phyloP scores from a whole-genome alignment of 805 yeast species.

The Teunomyces stri region DNA sequence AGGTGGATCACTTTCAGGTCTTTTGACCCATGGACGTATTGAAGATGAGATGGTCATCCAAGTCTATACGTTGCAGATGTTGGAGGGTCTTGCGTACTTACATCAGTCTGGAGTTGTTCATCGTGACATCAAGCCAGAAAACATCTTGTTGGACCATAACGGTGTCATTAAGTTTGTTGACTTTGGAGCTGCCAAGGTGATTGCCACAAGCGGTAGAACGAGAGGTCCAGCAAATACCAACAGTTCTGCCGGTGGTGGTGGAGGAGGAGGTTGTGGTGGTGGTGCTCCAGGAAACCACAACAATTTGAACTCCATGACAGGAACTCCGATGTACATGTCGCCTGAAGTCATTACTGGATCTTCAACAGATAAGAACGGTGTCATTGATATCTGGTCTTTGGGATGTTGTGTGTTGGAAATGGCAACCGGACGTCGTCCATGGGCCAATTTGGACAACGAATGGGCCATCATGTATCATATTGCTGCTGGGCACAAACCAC shows the following conservation, averaged over 20 bases:
- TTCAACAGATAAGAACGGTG: constrained; percentile 56
- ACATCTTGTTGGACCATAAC: constrained; percentile 81
- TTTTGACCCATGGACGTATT: constrained; percentile 87
- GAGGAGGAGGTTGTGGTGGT: not conserved
- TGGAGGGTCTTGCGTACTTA: constrained; percentile 91
- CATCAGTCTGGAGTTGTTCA: constrained; percentile 96
- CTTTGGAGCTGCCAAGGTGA: constrained; percentile 95
- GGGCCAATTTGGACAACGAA: constrained; percentile 95
- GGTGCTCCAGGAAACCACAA: constrained; percentile 7
- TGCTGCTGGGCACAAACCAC: constrained; percentile 92
- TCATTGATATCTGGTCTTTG: constrained; percentile 89
- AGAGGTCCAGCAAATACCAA: constrained; percentile 14
- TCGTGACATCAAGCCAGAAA: constrained; percentile 95
- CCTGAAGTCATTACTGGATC: constrained; percentile 92
- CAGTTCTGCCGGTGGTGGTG: not conserved
- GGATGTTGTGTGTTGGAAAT: constrained; percentile 96
- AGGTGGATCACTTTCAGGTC: constrained; percentile 85
- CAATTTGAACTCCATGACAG: constrained; percentile 59
- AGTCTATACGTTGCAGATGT: constrained; percentile 84
- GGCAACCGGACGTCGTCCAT: constrained; percentile 95
- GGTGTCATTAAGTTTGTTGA: constrained; percentile 95
- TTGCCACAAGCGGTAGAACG: constrained; percentile 58
- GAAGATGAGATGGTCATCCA: constrained; percentile 93
- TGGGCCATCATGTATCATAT: constrained; percentile 99
- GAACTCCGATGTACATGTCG: constrained; percentile 99